A percentile compares a stretch with the other conserved stretches of the same genome.
These are phyloP conservation scores for Podospora sp. DNA, from an alignment of 495 filamentous ascomycete species.

Conservation along the genomic window DNA sequence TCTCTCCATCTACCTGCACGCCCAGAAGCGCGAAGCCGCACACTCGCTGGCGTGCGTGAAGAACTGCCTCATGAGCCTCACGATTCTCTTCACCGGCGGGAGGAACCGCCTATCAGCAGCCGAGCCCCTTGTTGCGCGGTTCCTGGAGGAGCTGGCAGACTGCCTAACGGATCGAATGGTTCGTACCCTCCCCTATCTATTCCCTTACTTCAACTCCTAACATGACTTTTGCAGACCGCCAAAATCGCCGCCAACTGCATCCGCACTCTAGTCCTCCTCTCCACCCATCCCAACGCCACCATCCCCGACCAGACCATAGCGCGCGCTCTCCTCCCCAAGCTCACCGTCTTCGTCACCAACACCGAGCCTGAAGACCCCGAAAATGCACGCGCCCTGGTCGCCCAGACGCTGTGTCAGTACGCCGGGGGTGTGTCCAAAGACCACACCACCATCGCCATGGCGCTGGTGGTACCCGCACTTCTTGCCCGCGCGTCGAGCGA, in stretches of 20 bases:
- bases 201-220: slow-evolving; percentile 17
- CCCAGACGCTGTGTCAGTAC: slow-evolving; percentile 73
- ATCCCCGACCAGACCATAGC: slow-evolving; percentile 72
- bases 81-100: slow-evolving; percentile 83
- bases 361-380: slow-evolving; percentile 73
- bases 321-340: slow-evolving; percentile 71
- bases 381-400: slow-evolving; percentile 65
- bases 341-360: slow-evolving; percentile 73
- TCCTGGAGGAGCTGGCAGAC: slow-evolving; percentile 77
- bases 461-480: slow-evolving; percentile 77
- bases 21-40: slow-evolving; percentile 82
- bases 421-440: slow-evolving; percentile 58
- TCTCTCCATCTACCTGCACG: slow-evolving; percentile 75
- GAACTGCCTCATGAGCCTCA: slow-evolving; percentile 84
- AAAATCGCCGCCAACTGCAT: slow-evolving; percentile 88
- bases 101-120: slow-evolving; percentile 68
- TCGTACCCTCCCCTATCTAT: slow-evolving; percentile 8
- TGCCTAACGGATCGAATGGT: slow-evolving; percentile 78
- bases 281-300: slow-evolving; percentile 41
- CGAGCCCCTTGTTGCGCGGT: slow-evolving; percentile 68
- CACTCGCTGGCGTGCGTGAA: slow-evolving; percentile 84
- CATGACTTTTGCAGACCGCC: slow-evolving; percentile 57
- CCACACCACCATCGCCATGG: slow-evolving; percentile 60
- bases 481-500: slow-evolving; percentile 66
- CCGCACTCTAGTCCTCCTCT: slow-evolving; percentile 73